Conservation (phyloP, 2,329 filamentous ascomycete genomes). For the Penicillium sp. region DNA sequence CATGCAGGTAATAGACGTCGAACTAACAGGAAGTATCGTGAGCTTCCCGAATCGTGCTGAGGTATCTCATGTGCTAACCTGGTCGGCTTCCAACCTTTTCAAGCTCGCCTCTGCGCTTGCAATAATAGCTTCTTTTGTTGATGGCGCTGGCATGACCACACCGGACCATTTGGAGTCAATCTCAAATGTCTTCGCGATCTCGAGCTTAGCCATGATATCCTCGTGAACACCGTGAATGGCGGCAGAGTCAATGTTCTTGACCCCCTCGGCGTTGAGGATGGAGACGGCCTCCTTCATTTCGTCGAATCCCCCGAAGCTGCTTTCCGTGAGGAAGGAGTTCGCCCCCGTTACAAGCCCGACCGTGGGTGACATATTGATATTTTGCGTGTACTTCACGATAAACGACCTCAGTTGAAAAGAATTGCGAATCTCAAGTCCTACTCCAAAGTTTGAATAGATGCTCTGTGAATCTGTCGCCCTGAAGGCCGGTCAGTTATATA, state of each 20-base stretch:
- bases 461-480: too few relatives aligned
- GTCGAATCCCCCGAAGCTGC: not conserved
- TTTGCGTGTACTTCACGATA: not conserved
- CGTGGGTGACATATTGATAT: not conserved
- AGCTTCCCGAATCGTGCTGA: not conserved
- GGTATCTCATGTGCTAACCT: not conserved
- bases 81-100: not conserved
- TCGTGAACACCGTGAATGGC: not conserved
- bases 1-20: conserved; percentile 34
- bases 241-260: not conserved
- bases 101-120: not conserved
- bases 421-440: not conserved
- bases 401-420: not conserved
- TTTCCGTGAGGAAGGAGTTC: not conserved
- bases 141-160: not conserved
- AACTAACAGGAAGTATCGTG: not conserved
- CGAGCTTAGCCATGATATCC: not conserved
- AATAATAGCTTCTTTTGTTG: not conserved
- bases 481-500: not conserved
- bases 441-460: not conserved
- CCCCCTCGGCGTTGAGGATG: not conserved
- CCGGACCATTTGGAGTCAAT: not conserved
- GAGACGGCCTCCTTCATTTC: not conserved
- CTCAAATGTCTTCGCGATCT: not conserved
- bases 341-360: not conserved